Base-by-base conservation (phyloP, 306 rosid species). In the Echinosophora koreensis region DNA sequence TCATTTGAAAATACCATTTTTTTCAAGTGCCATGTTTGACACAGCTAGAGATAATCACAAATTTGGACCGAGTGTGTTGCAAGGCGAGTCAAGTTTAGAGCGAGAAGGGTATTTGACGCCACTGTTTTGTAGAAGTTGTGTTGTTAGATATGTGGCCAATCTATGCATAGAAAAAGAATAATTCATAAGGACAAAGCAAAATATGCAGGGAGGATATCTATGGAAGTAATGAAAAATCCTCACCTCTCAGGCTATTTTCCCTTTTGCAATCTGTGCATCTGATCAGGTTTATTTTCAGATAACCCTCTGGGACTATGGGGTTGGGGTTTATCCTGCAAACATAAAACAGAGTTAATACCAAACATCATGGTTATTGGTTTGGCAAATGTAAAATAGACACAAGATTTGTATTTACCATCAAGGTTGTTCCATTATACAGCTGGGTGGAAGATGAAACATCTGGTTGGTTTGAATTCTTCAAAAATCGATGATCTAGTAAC, bases 401-500 rank as follows among this genome's bases (percentile, higher is more conserved):
- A 42, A 22, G 42, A 52, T 66, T 67, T 50, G 56, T 73, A 76
- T 81, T 79, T 87, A 90, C 97, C 89, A 10, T 30, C 47, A 74
- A 78, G 72, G 59, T 81, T 65, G 77, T 74, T 66, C 80, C 90
- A 35, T 49, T 80, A 65, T 83, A 72, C 15, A 74, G 32, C 51
- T 72, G 85, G 42, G 57, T 59, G 79, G 81, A 72, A 79, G 87
- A 68, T 63, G 78, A 70, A 82, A 83, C 73, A 80, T 90, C 94
- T 44, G 66, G 68, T 55, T 63, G 87, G 52, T 68, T 92, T 8
- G 87, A 73, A 63, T 72, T 83, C 66, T 86, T 96, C 83, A 96
- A 41, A 76, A 96, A 96, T 27, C 89, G 87, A 80, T 96, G 99
- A 67, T 90, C 97, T 39, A 96, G 87, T 78, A 96, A 83, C 86